Percentiles rank a stretch among this genome's conserved stretches.
These are phyloP conservation scores for Cucurbita pepo DNA, from an alignment of 306 rosid genomes.

Conservation along the genomic window DNA sequence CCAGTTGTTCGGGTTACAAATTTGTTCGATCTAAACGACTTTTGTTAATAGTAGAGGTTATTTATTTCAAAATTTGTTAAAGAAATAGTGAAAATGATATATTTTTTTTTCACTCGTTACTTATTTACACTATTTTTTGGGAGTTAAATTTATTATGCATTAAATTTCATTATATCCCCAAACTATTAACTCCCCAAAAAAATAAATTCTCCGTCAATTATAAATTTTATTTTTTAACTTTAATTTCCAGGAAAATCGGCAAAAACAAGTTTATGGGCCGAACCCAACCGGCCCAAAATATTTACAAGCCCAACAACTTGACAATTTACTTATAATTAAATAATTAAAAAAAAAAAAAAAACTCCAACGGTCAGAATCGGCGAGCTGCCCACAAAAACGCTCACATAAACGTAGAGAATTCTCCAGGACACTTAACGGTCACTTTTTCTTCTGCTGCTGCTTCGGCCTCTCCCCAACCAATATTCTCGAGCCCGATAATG, in stretches of 20 bases:
- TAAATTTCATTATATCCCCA: not conserved
- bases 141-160: not conserved
- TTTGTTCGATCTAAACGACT: not conserved
- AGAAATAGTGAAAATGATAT: not conserved
- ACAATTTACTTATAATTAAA: not conserved
- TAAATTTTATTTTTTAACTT: no score
- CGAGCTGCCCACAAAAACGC: slow-evolving; percentile 2
- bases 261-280: not conserved
- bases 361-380: slow-evolving; percentile 53
- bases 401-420: not conserved
- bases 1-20: not conserved
- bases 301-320: not conserved
- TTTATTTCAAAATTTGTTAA: not conserved
- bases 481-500: slow-evolving; percentile 31
- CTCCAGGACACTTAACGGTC: slow-evolving; percentile 29
- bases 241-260: no score
- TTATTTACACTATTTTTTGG: not conserved
- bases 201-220: no score
- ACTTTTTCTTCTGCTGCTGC: slow-evolving; percentile 10
- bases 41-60: not conserved
- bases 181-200: no score
- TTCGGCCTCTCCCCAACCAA: not conserved
- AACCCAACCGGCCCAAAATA: not conserved
- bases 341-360: not conserved
- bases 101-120: not conserved